These are phyloP conservation scores for Zoysia japonica DNA, from an alignment of 176 grass and related monocot genomes.

Conservation along the genomic window DNA sequence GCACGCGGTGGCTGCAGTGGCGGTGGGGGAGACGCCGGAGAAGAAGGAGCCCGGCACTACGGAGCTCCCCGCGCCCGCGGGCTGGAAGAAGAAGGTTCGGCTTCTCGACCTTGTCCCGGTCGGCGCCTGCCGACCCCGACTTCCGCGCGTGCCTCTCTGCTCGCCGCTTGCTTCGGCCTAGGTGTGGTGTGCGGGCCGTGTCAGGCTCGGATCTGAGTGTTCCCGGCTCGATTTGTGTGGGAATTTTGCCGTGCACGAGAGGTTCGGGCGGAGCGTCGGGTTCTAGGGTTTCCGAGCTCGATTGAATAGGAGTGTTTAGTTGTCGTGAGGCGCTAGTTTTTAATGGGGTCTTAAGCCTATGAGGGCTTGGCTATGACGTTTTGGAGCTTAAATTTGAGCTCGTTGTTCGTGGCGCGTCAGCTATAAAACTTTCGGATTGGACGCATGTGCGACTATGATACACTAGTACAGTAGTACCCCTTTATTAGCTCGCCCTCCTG, in stretches of 20 bases:
- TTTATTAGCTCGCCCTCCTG: background rate
- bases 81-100: slow-evolving; percentile 70
- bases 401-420: background rate
- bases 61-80: slow-evolving; percentile 52
- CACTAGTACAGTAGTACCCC: background rate
- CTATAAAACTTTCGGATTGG: background rate
- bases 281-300: slow-evolving; percentile 45
- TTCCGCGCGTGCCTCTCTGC: background rate
- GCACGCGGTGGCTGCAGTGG: slow-evolving; percentile 24
- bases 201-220: slow-evolving; percentile 9
- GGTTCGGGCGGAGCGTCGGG: background rate
- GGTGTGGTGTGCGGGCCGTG: background rate
- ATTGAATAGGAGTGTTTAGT: background rate
- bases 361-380: background rate
- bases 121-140: background rate
- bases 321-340: background rate
- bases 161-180: background rate
- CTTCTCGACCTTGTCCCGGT: background rate
- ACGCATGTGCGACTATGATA: background rate
- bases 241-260: background rate
- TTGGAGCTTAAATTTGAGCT: slow-evolving; percentile 21
- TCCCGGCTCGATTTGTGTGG: background rate
- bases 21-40: slow-evolving; percentile 32
- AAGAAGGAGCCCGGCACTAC: slow-evolving; percentile 11
- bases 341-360: background rate